Evolutionary conservation across 139 green algal genomes (phyloP).

Genomic region (Closterium sp.): DNA sequence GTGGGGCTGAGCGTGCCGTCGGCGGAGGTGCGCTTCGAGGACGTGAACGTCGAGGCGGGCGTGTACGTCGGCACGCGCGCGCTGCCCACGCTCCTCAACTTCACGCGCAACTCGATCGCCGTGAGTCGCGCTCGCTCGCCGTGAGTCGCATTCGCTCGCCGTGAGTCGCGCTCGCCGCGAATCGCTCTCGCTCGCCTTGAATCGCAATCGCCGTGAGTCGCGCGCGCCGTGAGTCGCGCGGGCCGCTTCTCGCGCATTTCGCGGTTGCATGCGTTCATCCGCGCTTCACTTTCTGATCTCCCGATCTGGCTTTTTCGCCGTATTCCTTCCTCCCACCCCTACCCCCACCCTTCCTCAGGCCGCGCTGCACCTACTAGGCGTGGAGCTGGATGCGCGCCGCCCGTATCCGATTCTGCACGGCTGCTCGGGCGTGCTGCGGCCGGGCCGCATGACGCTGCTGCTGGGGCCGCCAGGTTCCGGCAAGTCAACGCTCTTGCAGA

Average conservation of each 20-base stretch:
- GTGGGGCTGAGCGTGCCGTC: slow-evolving; percentile 47
- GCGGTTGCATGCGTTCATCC: too few species aligned
- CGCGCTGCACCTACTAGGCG: too few species aligned
- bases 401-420: slow-evolving; percentile 17
- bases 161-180: not conserved
- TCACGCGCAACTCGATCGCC: slow-evolving; percentile 50
- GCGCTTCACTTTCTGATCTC: too few species aligned
- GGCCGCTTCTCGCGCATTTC: slow-evolving; percentile 2
- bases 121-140: not conserved
- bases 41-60: slow-evolving; percentile 40
- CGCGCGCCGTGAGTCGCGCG: not conserved
- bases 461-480: slow-evolving; percentile 5
- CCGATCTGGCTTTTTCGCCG: too few species aligned
- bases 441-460: slow-evolving; percentile 23
- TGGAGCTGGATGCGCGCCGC: not conserved
- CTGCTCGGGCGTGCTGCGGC: slow-evolving; percentile 4
- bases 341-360: too few species aligned
- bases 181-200: too few species aligned
- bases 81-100: slow-evolving; percentile 55
- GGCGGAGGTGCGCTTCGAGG: slow-evolving; percentile 56
- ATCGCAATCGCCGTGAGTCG: too few species aligned
- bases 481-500: slow-evolving; percentile 8
- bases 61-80: slow-evolving; percentile 48
- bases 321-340: too few species aligned
- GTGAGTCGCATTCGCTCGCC: slow-evolving; percentile 39